Evolutionary conservation across 2,329 filamentous ascomycete genomes (phyloP), one percentile per base, ranked within the genome.

Genomic region (Talaromyces sp.): DNA sequence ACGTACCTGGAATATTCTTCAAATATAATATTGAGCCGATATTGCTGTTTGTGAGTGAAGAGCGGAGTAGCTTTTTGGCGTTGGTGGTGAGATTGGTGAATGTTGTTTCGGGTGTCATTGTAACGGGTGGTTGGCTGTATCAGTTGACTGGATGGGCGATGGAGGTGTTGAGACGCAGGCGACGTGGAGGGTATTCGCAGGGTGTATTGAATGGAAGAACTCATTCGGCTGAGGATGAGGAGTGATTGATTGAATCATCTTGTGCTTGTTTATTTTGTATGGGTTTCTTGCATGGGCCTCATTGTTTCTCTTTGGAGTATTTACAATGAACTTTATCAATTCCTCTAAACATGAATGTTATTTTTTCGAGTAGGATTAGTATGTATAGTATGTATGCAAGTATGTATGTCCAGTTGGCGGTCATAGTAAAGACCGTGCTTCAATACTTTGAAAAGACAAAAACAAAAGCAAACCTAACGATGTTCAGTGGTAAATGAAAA

Each of bases 11-110:
- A 37, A 88, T 99, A 67, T 99, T 98, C 76, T 91, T 99, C 85
- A 99, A 98, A 82, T 99, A 96, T 80, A 94, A 98, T 76, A 97
- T 99, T 71, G 95, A 99, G 82, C 95, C 95, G 1, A 93, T 99
- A 72, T 82, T 95, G 76, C 83, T 99, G 62, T 89, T 90, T 33
- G 89, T 99, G 48, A 89, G 90, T 67, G 94, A 98, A 81, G 87
- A 88, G 73, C 87, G 93, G 73, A 88, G 89, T 65, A 84, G 90
- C 50, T 82, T 97, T 65, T 79, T 97, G 69, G 83, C 85, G 27
- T 87, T 99, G 71, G 67, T 93, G 52, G 85, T 98, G 69, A 88
- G 94, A 75, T 79, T 97, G 60, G 89, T 98, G 69, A 99, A 99
- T 78, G 90, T 98, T 19, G 84, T 97, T 11, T 91, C 88, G 66